phyloP scores from a whole-genome alignment of 257 asterid species.

The Plantago ovata region DNA sequence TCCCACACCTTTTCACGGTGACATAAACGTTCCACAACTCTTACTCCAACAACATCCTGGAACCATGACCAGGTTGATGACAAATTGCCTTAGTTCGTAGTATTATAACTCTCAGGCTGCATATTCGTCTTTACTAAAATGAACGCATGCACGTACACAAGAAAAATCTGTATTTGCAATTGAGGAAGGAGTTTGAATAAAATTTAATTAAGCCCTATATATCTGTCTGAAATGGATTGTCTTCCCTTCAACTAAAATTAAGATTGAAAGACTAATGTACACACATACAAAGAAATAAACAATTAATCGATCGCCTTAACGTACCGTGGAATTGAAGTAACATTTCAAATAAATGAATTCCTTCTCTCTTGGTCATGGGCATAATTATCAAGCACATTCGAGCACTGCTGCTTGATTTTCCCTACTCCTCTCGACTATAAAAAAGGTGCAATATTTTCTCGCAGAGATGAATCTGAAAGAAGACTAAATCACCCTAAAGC shows the following conservation, averaged over 20 bases:
- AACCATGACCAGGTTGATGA: conserved; percentile 45
- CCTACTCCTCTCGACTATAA: conserved; percentile 69
- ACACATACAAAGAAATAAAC: no score
- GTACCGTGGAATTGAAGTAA: no score
- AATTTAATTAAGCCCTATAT: no score
- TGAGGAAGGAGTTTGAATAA: no score
- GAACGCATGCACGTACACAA: no score
- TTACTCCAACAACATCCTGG: conserved; percentile 78
- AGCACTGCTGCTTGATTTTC: conserved; percentile 77
- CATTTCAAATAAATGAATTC: no score
- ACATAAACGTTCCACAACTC: conserved; percentile 80
- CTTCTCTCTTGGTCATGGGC: conserved; percentile 87
- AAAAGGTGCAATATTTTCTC: not conserved
- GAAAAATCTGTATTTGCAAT: no score
- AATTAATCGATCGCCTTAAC: conserved; percentile 37
- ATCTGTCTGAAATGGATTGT: no score
- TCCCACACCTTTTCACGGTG: conserved; percentile 68
- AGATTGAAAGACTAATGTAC: no score
- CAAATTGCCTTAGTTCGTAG: no score
- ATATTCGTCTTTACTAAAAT: not conserved
- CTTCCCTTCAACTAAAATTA: no score
- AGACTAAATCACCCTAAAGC: not conserved
- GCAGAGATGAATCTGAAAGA: not conserved
- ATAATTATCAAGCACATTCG: conserved; percentile 77
- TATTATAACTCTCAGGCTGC: no score